Base-by-base conservation (phyloP, 306 rosid genomes). In the Nissolia schottii region DNA sequence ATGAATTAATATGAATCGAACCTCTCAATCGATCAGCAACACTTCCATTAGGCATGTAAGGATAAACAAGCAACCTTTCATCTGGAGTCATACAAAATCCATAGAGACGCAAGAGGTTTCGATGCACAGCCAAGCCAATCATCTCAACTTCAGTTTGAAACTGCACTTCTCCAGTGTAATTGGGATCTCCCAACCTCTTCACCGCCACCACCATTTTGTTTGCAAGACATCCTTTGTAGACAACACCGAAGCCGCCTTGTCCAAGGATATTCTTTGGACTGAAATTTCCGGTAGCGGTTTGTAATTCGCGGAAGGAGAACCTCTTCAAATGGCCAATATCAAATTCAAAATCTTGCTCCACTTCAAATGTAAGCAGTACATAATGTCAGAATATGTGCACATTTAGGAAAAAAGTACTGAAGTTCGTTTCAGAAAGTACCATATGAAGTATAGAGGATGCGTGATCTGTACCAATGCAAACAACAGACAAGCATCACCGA, bases 1-100 rank as follows among this genome's bases (percentile, higher is more conserved):
- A 37, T 27, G 75, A 38, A 29, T 73, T 23, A 32, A 50, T 16
- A 61, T 2, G 53, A 67, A 82, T 89, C 98, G 46, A 76, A 91
- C 99, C 99, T 89, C 96, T 89, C 82, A 94, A 81, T 76, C 96
- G 90, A 77, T 94, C 97, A 11, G 99, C 97, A 69, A 91, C 99
- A 55, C 99, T 91, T 51, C 96, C 99, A 78, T 94, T 94, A 3
- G 89, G 86, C 99, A 94, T 94, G 75, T 79, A 89, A 15, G 97
- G 99, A 84, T 94, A 94, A 55, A 94, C 87, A 71, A 94, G 99
- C 63, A 94, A 67, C 82, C 99, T 91, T 87, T 91, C 99, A 14
- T 91, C 81, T 0, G 95, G 49, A 14, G 91, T 94, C 96, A 91
- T 83, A 80, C 97, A 94, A 79, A 91, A 94, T 15, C 96, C 99